Evolutionary conservation across 148 eudicot species (phyloP), one percentile per base, ranked within the genome.

Genomic region (Spergularia bocconei): DNA sequence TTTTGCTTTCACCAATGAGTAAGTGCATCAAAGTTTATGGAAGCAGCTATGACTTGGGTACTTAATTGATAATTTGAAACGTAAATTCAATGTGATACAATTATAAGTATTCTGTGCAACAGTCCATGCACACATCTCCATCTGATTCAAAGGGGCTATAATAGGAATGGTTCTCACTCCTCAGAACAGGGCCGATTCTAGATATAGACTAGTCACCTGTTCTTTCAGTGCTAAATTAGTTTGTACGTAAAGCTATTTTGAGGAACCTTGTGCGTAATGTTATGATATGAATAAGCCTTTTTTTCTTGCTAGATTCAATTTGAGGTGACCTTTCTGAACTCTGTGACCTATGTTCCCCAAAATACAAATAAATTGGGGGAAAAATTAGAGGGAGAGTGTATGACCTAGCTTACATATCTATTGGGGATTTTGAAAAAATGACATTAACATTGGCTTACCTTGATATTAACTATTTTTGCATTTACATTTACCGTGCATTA

Each of bases 1-100:
- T 61, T 95, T 92, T 89, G 97, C 97, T 76, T 95, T 95, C 85
- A 92, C 99, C 41, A 90, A 88, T 72, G 93, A 81, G 99, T 95
- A 82, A 89, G 98, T 86, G 19, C 52, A 20, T 23, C 8, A 56
- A 21, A 20, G 13, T 53, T 70, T 25, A 38, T 25, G 53, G 53
- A 21, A 59, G 66, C 48, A 38, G 8, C 20, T 60, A 16, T 14
- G 14, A 20, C 11, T 4, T 39, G 39, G 13, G 10, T 56, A 57
- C 58, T 66, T 54, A 53, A 25, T 20, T 77, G 39, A 62, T 16
- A 60, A 25, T 36, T 17, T 55, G 53, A 76, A 47, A 16, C 19
- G 58, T 25, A 13, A 13, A 33, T 36, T 11, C 58, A 23, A n/a
- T 47, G 13, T 72, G 15, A 7, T 53, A 19, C 21, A n/a, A 23